Percentiles rank a stretch among this genome's conserved stretches.
These are phyloP conservation scores for Metarhizium sp. DNA, from an alignment of 2,329 filamentous ascomycete species.

Conservation along the genomic window DNA sequence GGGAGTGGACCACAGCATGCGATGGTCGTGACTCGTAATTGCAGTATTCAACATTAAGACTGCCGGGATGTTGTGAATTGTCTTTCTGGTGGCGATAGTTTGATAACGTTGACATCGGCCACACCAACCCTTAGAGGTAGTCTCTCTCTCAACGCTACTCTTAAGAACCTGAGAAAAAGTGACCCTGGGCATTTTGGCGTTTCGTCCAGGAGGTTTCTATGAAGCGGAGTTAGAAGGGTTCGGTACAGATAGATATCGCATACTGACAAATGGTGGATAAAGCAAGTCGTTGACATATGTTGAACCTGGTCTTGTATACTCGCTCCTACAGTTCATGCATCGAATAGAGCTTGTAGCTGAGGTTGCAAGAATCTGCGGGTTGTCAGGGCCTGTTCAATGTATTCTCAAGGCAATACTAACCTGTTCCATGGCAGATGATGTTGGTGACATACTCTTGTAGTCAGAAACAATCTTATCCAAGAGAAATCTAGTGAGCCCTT, in stretches of 20 bases:
- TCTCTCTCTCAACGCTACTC: constrained; percentile 80
- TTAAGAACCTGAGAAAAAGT: constrained; percentile 91
- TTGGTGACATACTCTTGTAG: constrained; percentile 57
- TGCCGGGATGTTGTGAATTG: constrained; percentile 69
- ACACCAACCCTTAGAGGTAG: constrained; percentile 87
- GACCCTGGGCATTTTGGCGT: constrained; percentile 41
- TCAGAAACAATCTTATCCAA: constrained; percentile 73
- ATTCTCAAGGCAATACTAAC: constrained; percentile 22
- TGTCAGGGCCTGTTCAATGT: neutral
- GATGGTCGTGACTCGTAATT: constrained; percentile 61
- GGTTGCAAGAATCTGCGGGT: constrained; percentile 49
- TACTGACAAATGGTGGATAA: constrained; percentile 49
- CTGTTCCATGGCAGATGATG: constrained; percentile 60
- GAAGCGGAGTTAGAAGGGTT: neutral
- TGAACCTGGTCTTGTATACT: constrained; percentile 70
- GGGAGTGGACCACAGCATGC: constrained; percentile 76
- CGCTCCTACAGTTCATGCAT: constrained; percentile 80
- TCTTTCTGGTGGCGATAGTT: constrained; percentile 74
- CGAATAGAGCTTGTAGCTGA: constrained; percentile 64
- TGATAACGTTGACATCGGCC: constrained; percentile 85
- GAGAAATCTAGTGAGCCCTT: constrained; percentile 77
- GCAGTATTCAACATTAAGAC: constrained; percentile 87
- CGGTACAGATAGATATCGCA: too few relatives aligned
- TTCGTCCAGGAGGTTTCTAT: constrained; percentile 39
- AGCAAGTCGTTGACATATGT: constrained; percentile 79